Evolutionary conservation across 805 yeast species (phyloP), one percentile per base, ranked within the genome.

Genomic region (Barnettozyma pratensis): DNA sequence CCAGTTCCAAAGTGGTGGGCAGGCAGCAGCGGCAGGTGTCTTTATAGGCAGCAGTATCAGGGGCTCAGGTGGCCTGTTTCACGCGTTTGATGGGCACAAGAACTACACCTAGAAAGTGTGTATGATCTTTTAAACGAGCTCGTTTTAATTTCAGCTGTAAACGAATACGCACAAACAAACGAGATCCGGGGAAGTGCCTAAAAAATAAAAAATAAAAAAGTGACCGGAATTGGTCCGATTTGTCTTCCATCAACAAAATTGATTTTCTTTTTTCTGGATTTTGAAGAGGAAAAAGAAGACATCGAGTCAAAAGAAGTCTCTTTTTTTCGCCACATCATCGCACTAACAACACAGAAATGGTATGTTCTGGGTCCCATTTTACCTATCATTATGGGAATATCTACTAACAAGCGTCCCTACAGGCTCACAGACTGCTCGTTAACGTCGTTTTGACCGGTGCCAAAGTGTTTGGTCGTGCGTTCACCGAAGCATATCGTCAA

Each of bases 401-500:
- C 4, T 25, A 8, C 11, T 43, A 43, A 37, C 35, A 36, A 37
- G 36, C 4, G 3, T 2, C 10, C 10, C 6, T 37, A 6, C 14
- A 44, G 97, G 98, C 99, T 53, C 96, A 94, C 67, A 81, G 97
- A 73, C 77, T 95, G 49, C 63, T 92, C 47, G 88, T 87, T 55
- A 92, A 87, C 68, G 96, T 94, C 54, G 77, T 90, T 43, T 79
- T 91, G 61, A 91, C 98, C 8, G 98, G 98, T 49, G 95, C 97
- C 5, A 84, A 88, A 58, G 98, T 92, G 31, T 90, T 94, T 63
- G 97, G 98, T 49, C 80, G 87, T 58, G 99, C 99, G 0, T 94
- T 94, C 66, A 77, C 89, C n/a, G 96, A 90, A 66, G 98, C 99
- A 0, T 94, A 92, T 75, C 86, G 84, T 61, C 98, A 94, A 70